These are phyloP conservation scores for Xylaria intraflava DNA, from an alignment of 495 filamentous ascomycete species.

Conservation along the genomic window DNA sequence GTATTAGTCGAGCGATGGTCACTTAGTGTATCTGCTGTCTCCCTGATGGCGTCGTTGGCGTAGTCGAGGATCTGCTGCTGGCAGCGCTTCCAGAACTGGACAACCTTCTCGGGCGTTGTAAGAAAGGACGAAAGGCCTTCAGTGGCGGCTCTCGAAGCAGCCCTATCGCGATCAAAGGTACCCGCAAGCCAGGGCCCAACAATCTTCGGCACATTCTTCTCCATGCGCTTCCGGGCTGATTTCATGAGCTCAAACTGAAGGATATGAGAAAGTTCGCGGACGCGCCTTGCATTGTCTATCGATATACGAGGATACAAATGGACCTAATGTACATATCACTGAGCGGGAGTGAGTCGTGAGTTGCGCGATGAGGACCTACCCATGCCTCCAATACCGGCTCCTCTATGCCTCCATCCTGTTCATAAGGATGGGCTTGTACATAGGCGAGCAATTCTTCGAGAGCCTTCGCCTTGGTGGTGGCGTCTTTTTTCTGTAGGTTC, in stretches of 20 bases:
- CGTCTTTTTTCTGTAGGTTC: slow-evolving; percentile 86
- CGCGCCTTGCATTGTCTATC: slow-evolving; percentile 79
- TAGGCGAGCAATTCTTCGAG: slow-evolving; percentile 74
- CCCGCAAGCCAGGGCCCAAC: slow-evolving; percentile 86
- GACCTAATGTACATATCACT: slow-evolving; percentile 46
- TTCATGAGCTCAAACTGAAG: slow-evolving; percentile 66
- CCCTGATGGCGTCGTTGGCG: slow-evolving; percentile 68
- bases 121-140: slow-evolving; percentile 70
- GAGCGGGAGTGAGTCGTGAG: not conserved
- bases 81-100: slow-evolving; percentile 67
- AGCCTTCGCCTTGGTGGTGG: slow-evolving; percentile 86
- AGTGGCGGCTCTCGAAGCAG: slow-evolving; percentile 62
- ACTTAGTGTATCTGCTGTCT: slow-evolving; percentile 74
- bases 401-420: slow-evolving; percentile 52
- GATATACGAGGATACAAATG: slow-evolving; percentile 80
- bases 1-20: slow-evolving; percentile 76
- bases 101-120: slow-evolving; percentile 67
- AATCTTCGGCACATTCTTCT: slow-evolving; percentile 64
- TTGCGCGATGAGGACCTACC: slow-evolving; percentile 41
- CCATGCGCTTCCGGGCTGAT: slow-evolving; percentile 71
- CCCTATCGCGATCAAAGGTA: slow-evolving; percentile 74
- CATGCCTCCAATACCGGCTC: slow-evolving; percentile 77
- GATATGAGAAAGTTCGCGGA: slow-evolving; percentile 74
- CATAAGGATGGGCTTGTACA: slow-evolving; percentile 43
- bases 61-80: slow-evolving; percentile 71